A percentile compares a stretch with the other conserved stretches of the same genome.
Evolutionary conservation across 176 grass and related monocot species (phyloP).

Genomic region (Guadua angustifolia): DNA sequence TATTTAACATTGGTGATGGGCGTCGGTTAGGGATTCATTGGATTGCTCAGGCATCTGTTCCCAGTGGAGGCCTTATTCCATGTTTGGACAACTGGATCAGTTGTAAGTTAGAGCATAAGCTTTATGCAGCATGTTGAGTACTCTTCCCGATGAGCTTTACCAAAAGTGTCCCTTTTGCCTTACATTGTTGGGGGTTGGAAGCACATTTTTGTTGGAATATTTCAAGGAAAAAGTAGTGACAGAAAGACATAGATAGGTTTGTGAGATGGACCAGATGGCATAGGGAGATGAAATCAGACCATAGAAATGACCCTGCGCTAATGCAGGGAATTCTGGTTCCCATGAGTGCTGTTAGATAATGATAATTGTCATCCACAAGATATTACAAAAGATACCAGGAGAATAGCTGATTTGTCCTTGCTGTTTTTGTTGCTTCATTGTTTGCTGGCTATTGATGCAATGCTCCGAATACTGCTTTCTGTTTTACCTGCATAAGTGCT

Average conservation of each 20-base stretch:
- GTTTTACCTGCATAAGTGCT: background rate
- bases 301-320: background rate
- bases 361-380: background rate
- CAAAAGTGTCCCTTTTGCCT: background rate
- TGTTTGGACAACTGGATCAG: background rate
- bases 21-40: background rate
- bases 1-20: background rate
- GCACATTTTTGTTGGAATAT: background rate
- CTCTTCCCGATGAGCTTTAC: background rate
- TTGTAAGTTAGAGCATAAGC: background rate
- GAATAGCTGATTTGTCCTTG: background rate
- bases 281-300: background rate
- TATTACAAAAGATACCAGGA: background rate
- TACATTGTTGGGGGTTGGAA: background rate
- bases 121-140: background rate
- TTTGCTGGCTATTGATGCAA: background rate
- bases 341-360: background rate
- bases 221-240: background rate
- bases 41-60: background rate
- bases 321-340: background rate
- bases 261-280: background rate
- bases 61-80: background rate
- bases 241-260: background rate
- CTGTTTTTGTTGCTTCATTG: constrained; percentile 8
- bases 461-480: background rate